These are phyloP conservation scores for Dimargaris cristalligena DNA, from an alignment of 192 early-diverging fungal genomes.

Conservation along the genomic window DNA sequence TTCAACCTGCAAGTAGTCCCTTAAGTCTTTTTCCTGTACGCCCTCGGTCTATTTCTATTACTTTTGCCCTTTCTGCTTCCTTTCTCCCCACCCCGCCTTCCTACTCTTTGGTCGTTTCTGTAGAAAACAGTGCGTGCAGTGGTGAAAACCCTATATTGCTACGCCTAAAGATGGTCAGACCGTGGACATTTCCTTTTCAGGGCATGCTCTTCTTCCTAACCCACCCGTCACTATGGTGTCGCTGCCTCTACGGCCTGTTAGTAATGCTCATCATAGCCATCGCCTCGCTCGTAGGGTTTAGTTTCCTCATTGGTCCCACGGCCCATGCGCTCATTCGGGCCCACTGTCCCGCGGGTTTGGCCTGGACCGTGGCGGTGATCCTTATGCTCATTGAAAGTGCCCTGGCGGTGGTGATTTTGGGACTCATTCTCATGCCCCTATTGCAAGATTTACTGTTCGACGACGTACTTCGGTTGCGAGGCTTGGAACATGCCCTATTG, in stretches of 20 bases:
- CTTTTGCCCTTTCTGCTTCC: background rate
- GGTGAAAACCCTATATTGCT: background rate
- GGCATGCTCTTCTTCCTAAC: slow-evolving; percentile 19
- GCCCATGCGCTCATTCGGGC: slow-evolving; percentile 14
- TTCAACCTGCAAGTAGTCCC: background rate
- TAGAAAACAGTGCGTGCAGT: background rate
- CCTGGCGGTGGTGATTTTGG: slow-evolving; percentile 14
- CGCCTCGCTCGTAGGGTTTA: slow-evolving; percentile 14
- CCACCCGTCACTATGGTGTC: slow-evolving; percentile 18
- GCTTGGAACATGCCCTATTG: background rate
- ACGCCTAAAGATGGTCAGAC: background rate
- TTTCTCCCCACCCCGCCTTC: background rate
- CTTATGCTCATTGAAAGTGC: slow-evolving; percentile 16
- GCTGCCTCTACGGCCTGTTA: slow-evolving; percentile 17
- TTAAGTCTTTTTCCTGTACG: background rate
- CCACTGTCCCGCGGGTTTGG: slow-evolving; percentile 14
- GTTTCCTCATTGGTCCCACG: slow-evolving; percentile 15
- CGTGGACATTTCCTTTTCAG: slow-evolving; percentile 14
- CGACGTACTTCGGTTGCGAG: slow-evolving; percentile 10
- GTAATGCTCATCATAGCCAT: slow-evolving; percentile 13
- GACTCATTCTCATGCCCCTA: slow-evolving; percentile 15
- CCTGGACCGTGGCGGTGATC: slow-evolving; percentile 19
- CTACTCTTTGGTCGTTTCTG: background rate
- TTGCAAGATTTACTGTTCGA: slow-evolving; percentile 17
- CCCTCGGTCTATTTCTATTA: background rate